Evolutionary conservation across 768 basidiomycete species (phyloP), one percentile per base, ranked within the genome.

Genomic region (Pluteus cervinus): DNA sequence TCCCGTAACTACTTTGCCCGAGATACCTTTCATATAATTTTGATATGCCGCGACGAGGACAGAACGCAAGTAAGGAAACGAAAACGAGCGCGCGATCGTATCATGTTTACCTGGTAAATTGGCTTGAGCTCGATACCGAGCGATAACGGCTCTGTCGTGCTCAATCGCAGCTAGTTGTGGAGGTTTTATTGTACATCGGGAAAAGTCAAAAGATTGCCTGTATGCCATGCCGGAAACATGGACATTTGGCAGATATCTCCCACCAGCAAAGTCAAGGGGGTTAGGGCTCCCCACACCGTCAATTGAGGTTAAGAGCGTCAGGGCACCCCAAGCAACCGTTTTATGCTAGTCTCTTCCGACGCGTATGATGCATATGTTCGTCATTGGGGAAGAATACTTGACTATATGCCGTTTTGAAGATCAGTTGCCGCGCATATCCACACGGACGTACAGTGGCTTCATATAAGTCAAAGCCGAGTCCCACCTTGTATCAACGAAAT

Each of bases 401-500:
- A 93, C 91, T 92, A 48, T 4, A 14, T n/a, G 15, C 17, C n/a
- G n/a, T n/a, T n/a, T n/a, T n/a, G 4, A 7, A 30, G n/a, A 18
- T 24, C 45, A 33, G 45, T 17, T 9, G 24, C 6, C 29, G 15
- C n/a, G 5, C 12, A 28, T 23, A 36, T n/a, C 20, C n/a, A n/a
- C n/a, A n/a, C n/a, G n/a, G n/a, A n/a, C n/a, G n/a, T n/a, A n/a
- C n/a, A 4, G 4, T 14, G 11, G 10, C 14, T 17, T 60, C 73
- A 28, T 40, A 86, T 88, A 80, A 15, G 69, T 78, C 41, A 93
- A 60, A 82, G 3, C 91, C 76, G 7, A 81, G 73, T 17, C 89
- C 89, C 88, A 92, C 4, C 88, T 90, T 0, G 75, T 67, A 52
- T 91, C 87, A 2, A 90, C 90, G 52, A 90, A 92, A 49, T 89